phyloP scores from a whole-genome alignment of 306 rosid genomes.

The Medicago ruthenica region DNA sequence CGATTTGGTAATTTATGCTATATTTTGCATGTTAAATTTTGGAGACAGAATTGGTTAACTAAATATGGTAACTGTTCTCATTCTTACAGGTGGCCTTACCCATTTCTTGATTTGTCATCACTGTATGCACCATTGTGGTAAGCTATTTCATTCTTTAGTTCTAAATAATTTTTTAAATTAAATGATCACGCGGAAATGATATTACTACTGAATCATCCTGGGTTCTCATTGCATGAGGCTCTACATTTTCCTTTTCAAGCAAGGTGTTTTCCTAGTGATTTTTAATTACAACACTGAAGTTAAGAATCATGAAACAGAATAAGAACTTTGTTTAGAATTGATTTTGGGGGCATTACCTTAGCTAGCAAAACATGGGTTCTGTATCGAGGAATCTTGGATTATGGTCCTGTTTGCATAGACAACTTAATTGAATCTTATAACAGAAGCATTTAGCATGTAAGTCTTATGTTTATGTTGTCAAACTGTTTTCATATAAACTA shows the following conservation, averaged over 20 bases:
- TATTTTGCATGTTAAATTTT: slow-evolving; percentile 1
- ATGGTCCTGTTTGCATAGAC: background rate
- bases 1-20: slow-evolving; percentile 56
- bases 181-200: slow-evolving; percentile 2
- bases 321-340: slow-evolving; percentile 18
- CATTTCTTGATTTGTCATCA: slow-evolving; percentile 81
- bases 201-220: too few species aligned
- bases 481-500: too few species aligned
- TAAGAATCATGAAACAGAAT: slow-evolving; percentile 9
- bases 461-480: too few species aligned
- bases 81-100: slow-evolving; percentile 86
- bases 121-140: slow-evolving; percentile 77
- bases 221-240: background rate
- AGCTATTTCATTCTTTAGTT: slow-evolving; percentile 27
- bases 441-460: too few species aligned
- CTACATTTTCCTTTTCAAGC: slow-evolving; percentile 3
- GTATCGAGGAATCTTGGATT: background rate
- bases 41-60: slow-evolving; percentile 11
- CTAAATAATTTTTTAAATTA: background rate
- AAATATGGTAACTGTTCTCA: slow-evolving; percentile 27
- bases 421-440: too few species aligned
- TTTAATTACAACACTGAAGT: slow-evolving; percentile 5
- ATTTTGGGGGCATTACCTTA: background rate
- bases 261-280: background rate
- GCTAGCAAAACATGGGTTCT: background rate